A percentile compares a stretch with the other conserved stretches of the same genome.
Evolutionary conservation across 306 rosid species (phyloP).

Genomic region (Gillenia trifoliata): DNA sequence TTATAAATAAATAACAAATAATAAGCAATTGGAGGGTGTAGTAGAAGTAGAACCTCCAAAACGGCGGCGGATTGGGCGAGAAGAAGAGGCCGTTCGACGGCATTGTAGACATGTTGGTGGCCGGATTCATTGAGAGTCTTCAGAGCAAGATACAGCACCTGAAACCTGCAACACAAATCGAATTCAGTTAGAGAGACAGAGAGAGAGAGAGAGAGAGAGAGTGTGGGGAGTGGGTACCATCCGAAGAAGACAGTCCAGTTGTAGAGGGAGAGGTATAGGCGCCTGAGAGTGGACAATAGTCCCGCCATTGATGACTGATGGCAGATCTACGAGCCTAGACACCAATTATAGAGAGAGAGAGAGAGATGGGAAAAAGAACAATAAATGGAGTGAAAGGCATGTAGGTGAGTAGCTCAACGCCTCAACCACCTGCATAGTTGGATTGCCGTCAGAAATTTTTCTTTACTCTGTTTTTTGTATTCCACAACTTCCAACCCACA

Average conservation of each 20-base stretch:
- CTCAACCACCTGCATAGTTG: too few relatives aligned
- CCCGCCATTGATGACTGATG: conserved; percentile 50
- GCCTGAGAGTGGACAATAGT: conserved; percentile 32
- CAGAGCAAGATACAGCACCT: conserved; percentile 53
- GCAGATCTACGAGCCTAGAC: background rate
- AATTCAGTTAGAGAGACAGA: background rate
- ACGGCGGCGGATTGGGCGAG: conserved; percentile 78
- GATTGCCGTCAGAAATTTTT: background rate
- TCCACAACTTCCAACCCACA: background rate
- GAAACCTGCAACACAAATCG: conserved; percentile 40
- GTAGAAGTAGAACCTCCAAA: conserved; percentile 44
- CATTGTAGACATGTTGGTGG: conserved; percentile 59
- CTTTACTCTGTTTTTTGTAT: background rate
- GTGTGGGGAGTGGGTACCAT: conserved; percentile 42
- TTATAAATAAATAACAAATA: background rate
- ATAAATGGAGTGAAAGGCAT: background rate
- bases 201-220: background rate
- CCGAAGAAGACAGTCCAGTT: conserved; percentile 75
- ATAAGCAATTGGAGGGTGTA: background rate
- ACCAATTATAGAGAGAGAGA: background rate
- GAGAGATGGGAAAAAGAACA: background rate
- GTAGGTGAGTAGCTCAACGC: conserved; percentile 28
- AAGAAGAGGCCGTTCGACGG: conserved; percentile 65
- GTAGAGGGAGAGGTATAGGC: conserved; percentile 66
- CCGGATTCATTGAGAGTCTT: conserved; percentile 59